Base-by-base conservation (phyloP, 2,329 filamentous ascomycete genomes). In the Epichloe gansuensis region DNA sequence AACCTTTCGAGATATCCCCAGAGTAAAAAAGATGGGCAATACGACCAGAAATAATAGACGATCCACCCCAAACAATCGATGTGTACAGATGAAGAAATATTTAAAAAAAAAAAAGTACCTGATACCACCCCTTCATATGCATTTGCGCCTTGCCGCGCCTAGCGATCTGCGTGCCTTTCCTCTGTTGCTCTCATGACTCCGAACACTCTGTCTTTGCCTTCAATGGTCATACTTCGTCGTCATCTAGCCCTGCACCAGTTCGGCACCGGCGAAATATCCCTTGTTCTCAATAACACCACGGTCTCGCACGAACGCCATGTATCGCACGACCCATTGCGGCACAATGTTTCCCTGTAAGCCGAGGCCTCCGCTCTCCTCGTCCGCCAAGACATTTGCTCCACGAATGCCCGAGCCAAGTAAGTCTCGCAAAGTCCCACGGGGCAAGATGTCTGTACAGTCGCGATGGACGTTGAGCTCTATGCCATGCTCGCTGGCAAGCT, bases 251-350 rank as follows among this genome's bases (percentile, higher is more conserved):
- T 31, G 31, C 31, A 50, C 34, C 57, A 93, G 68, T 63, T 89
- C 84, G 3, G 90, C 91, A 21, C 83, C 81, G 1, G 91, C 91
- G 73, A 96, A 96, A 68, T 96, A 97, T 7, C 93, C 93, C 74
- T 97, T 98, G 65, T 93, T 95, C 74, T 98, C 93, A 58, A 98
- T 91, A 8, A 98, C 93, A 13, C 93, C 93, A 51, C 93, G 77
- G 65, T 97, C 86, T 66, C 87, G 86, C 41, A 97, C 88, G 53
- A 97, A 91, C 1, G 93, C 93, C 39, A 91, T 96, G 66, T 98
- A 98, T 66, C 97, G 95, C 59, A 91, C 85, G 31, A 97, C 93
- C 91, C 93, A 98, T 65, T 91, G 83, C 31, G 93, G 90, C 53
- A 81, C 78, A 47, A 97, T 77, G 57, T 95, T 82, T 4, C 89